Evolutionary conservation across 345 rosid species (phyloP).

Genomic region (Brassica cretica): DNA sequence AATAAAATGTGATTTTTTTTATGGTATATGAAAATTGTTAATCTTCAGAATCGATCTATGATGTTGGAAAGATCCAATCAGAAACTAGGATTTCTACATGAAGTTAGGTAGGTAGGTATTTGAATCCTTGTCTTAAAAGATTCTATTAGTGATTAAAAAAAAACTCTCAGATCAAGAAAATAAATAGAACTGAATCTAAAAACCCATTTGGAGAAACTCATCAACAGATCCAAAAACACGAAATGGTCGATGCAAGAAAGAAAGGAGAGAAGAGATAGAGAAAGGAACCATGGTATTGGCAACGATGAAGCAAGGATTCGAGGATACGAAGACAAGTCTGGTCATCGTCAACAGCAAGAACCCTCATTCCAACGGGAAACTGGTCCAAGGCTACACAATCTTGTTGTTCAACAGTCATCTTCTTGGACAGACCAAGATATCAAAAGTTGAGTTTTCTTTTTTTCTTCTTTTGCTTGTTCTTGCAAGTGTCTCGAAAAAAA

Average conservation of each 20-base stretch:
- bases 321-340: conserved; percentile 68
- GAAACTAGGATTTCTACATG: not conserved
- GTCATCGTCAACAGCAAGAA: conserved; percentile 86
- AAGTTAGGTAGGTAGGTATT: not conserved
- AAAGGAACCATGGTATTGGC: conserved; percentile 66
- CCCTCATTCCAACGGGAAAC: conserved; percentile 81
- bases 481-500: conserved; percentile 19
- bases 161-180: conserved; percentile 24
- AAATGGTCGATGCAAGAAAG: not conserved
- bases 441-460: conserved; percentile 2
- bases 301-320: conserved; percentile 63
- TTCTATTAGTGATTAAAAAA: conserved; percentile 3
- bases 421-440: not conserved
- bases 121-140: conserved; percentile 15
- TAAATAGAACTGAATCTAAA: not conserved
- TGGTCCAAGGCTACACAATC: conserved; percentile 45
- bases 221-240: not conserved
- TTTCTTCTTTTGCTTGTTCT: not conserved
- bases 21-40: not conserved
- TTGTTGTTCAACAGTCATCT: conserved; percentile 65
- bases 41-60: conserved; percentile 1
- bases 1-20: not conserved
- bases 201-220: not conserved
- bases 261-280: not conserved
- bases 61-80: conserved; percentile 12